A percentile compares a stretch with the other conserved stretches of the same genome.
Conservation (phyloP, 768 basidiomycete species). For the Lentinula lateritia region DNA sequence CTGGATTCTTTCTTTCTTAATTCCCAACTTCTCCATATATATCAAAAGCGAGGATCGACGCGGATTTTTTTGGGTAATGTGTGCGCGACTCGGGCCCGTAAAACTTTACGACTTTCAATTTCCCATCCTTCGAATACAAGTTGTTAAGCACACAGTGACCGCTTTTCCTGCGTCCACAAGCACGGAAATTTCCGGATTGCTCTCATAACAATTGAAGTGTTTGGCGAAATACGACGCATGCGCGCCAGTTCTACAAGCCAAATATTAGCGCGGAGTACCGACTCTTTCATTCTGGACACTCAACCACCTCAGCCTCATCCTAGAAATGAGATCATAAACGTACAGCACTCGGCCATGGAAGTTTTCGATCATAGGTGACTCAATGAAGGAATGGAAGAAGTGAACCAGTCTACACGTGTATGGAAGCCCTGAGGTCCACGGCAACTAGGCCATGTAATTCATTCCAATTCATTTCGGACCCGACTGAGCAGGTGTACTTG, state of each 20-base stretch:
- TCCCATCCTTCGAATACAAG: no score
- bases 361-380: neutral
- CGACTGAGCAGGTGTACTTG: neutral
- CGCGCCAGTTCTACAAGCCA: neutral
- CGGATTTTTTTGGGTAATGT: neutral
- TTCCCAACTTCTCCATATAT: neutral
- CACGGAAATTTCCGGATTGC: neutral
- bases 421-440: neutral
- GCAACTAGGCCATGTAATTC: neutral
- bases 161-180: no score
- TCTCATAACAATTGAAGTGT: no score
- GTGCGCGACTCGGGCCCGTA: neutral
- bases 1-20: neutral
- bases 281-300: neutral
- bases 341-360: neutral
- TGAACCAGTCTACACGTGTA: neutral
- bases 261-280: neutral
- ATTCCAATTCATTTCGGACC: neutral
- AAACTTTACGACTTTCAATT: neutral
- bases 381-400: neutral
- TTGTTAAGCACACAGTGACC: no score
- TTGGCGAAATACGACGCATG: no score
- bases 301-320: neutral
- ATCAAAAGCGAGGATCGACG: neutral
- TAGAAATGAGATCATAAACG: neutral